These are phyloP conservation scores for Sphaceloma murrayae DNA, from an alignment of 2,329 filamentous ascomycete genomes.

Conservation along the genomic window DNA sequence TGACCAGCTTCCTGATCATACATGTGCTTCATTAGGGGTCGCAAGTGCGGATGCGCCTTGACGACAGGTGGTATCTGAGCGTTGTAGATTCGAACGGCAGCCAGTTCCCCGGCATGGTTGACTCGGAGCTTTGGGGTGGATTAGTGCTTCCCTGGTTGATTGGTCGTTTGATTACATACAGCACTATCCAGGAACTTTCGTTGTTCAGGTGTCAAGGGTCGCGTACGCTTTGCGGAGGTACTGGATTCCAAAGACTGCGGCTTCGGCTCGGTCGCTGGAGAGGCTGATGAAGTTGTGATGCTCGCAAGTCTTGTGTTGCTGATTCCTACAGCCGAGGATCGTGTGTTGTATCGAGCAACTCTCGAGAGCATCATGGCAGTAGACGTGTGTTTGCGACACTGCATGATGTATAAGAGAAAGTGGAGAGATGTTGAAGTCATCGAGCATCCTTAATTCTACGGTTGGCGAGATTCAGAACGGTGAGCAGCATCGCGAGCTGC, in stretches of 20 bases:
- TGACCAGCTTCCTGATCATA: conserved; percentile 91
- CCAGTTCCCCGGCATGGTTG: conserved; percentile 96
- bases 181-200: conserved; percentile 66
- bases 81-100: conserved; percentile 86
- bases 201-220: conserved; percentile 56
- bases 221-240: conserved; percentile 17
- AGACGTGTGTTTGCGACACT: too few species aligned
- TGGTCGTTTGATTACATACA: conserved; percentile 33
- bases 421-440: conserved; percentile 2
- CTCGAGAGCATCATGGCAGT: neutral
- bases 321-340: too few species aligned
- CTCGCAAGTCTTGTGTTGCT: neutral
- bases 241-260: conserved; percentile 8
- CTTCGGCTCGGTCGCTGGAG: conserved; percentile 20
- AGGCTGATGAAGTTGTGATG: conserved; percentile 19
- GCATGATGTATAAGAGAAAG: too few species aligned
- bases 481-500: neutral
- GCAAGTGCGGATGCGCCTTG: conserved; percentile 72
- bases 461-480: conserved; percentile 1
- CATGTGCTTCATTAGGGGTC: conserved; percentile 93
- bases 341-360: neutral
- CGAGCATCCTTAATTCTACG: too few species aligned
- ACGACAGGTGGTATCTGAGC: conserved; percentile 78
- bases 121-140: conserved; percentile 81
- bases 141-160: conserved; percentile 1